Evolutionary conservation across 495 filamentous ascomycete species (phyloP).

Genomic region (Niebla homalea): DNA sequence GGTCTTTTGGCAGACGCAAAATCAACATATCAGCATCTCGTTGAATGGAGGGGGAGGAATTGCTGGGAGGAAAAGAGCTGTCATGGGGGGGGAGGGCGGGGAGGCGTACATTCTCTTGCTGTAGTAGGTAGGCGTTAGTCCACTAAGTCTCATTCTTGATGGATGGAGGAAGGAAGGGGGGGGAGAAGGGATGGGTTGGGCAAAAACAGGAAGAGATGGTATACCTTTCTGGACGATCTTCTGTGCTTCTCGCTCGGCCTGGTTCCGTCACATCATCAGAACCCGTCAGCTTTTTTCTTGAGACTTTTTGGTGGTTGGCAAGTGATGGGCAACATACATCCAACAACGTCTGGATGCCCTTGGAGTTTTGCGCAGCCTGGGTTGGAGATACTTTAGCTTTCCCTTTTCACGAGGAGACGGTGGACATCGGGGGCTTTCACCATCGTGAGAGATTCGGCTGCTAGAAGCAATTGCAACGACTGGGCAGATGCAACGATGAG

Average conservation of each 20-base stretch:
- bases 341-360: slow-evolving; percentile 94
- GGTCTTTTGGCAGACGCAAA: slow-evolving; percentile 62
- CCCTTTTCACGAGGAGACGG: no score
- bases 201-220: slow-evolving; percentile 10
- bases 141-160: no score
- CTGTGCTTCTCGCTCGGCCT: slow-evolving; percentile 97
- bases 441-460: no score
- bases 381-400: no score
- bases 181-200: neutral
- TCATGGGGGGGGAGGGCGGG: neutral
- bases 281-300: no score
- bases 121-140: slow-evolving; percentile 23
- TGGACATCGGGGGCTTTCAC: no score
- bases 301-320: no score
- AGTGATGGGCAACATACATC: slow-evolving; percentile 88
- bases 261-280: slow-evolving; percentile 9
- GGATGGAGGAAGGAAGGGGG: no score
- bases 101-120: slow-evolving; percentile 61
- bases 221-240: slow-evolving; percentile 95
- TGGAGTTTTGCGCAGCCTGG: slow-evolving; percentile 95
- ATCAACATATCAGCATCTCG: no score
- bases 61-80: slow-evolving; percentile 1
- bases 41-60: neutral
- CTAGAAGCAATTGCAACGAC: no score
- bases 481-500: neutral